These are phyloP conservation scores for Podila clonocystis DNA, from an alignment of 192 early-diverging fungal genomes.

Conservation along the genomic window DNA sequence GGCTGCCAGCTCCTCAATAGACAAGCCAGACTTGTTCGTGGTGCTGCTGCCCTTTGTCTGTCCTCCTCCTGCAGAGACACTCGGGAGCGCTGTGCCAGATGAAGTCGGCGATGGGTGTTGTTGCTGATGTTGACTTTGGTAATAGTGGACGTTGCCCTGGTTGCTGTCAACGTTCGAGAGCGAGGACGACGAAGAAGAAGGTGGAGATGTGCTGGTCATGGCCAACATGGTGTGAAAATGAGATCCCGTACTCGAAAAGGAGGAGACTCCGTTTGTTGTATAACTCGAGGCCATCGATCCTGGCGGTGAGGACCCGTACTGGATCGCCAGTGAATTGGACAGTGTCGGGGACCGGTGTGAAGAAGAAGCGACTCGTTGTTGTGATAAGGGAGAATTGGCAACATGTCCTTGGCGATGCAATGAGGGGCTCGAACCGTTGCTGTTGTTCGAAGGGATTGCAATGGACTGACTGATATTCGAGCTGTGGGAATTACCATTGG, in stretches of 20 bases:
- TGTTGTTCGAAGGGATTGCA: constrained; percentile 5
- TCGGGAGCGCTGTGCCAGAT: not conserved
- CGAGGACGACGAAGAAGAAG: constrained; percentile 39
- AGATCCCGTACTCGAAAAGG: constrained; percentile 34
- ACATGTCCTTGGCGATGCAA: constrained; percentile 4
- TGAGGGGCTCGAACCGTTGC: not conserved
- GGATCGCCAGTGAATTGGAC: not conserved
- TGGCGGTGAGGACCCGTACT: constrained; percentile 12
- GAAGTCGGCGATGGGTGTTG: not conserved
- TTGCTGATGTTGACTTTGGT: not conserved
- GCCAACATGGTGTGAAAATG: constrained; percentile 29
- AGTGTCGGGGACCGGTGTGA: constrained; percentile 3
- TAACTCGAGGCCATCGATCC: constrained; percentile 19
- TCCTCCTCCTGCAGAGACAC: not conserved
- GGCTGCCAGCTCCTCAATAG: constrained; percentile 28
- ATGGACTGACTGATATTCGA: constrained; percentile 16
- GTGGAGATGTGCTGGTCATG: constrained; percentile 31
- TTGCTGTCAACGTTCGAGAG: constrained; percentile 1
- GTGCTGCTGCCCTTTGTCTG: constrained; percentile 1
- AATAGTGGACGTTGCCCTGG: constrained; percentile 1
- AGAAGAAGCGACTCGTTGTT: not conserved
- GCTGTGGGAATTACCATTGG: not conserved
- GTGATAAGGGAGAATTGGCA: not conserved
- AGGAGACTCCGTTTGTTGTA: constrained; percentile 19
- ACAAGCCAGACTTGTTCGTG: constrained; percentile 7